Evolutionary conservation across 257 asterid species (phyloP).

Genomic region (Ligustrum vulgare): DNA sequence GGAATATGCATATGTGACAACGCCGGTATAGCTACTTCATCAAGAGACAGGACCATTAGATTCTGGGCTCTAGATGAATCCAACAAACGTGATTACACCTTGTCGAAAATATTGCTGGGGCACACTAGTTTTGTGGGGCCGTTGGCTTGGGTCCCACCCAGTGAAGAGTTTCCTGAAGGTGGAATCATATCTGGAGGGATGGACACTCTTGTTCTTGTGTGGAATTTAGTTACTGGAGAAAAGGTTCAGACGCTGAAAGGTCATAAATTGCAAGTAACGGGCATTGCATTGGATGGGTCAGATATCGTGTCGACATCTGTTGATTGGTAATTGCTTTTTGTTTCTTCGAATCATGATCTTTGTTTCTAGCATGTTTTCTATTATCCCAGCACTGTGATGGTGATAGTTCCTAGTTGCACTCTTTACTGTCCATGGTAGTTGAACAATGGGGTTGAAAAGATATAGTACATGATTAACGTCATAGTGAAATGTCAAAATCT

Average conservation of each 20-base stretch:
- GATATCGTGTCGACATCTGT: conserved; percentile 80
- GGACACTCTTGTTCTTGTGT: conserved; percentile 82
- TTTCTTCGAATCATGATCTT: neutral
- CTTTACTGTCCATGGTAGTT: neutral
- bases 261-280: conserved; percentile 81
- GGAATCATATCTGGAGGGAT: conserved; percentile 92
- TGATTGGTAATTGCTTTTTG: conserved; percentile 61
- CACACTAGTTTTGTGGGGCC: conserved; percentile 99
- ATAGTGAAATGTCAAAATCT: neutral
- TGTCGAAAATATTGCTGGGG: conserved; percentile 77
- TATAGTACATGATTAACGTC: neutral
- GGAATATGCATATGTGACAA: conserved; percentile 83
- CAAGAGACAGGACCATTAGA: conserved; percentile 84
- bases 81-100: conserved; percentile 48
- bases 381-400: neutral
- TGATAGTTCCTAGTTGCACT: conserved; percentile 6
- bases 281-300: conserved; percentile 73
- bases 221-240: conserved; percentile 92
- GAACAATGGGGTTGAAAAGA: neutral
- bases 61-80: conserved; percentile 73
- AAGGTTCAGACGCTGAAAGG: conserved; percentile 65
- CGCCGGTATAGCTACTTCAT: conserved; percentile 89
- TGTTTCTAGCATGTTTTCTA: conserved; percentile 17
- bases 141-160: conserved; percentile 78
- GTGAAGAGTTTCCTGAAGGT: conserved; percentile 82